Evolutionary conservation across 139 green algal genomes (phyloP), one percentile per base, ranked within the genome.

Genomic region (Chlorella sp.): DNA sequence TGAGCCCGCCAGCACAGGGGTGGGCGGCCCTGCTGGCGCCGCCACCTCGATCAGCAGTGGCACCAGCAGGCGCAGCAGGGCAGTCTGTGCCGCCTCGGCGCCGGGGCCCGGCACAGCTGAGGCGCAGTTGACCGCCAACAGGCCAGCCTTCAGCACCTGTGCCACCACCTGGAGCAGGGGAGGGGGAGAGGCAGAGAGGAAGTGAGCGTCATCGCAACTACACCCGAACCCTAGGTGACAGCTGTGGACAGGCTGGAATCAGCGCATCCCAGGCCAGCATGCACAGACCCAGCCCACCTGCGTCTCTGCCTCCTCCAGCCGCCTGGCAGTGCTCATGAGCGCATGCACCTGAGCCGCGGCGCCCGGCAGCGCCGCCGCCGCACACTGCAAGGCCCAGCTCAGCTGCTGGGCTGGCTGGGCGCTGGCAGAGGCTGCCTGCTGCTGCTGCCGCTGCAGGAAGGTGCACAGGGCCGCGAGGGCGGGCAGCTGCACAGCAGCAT

Each of bases 141-240:
- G 86, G 26, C 90, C 85, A 64, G 89, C 70, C 86, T 93, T 94
- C 4, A 94, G 83, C 6, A 44, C 74, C 82, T 93, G 90, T 6
- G 84, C 82, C 38, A 90, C 91, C 62, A 86, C 78, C 85, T 89
- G 65, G n/a, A 34, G 47, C 34, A 55, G 36, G 2, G 32, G 1
- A 44, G 36, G 6, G 2, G 36, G 11, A 60, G 13, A 60, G 21
- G 51, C 51, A 4, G 51, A 4, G n/a, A n/a, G n/a, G n/a, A n/a
- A n/a, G 51, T 60, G 2, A 15, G 51, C 2, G 51, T 21, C 12
- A 60, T 3, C 11, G 15, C 51, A 60, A 21, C 12, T 15, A 60
- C 11, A 60, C 51, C 2, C 3, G 6, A 16, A 6, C 44, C 44
- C 44, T 51, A 51, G n/a, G n/a, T n/a, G n/a, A n/a, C n/a, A n/a